Conservation (phyloP, 345 rosid species). For the Pugionium cornutum region DNA sequence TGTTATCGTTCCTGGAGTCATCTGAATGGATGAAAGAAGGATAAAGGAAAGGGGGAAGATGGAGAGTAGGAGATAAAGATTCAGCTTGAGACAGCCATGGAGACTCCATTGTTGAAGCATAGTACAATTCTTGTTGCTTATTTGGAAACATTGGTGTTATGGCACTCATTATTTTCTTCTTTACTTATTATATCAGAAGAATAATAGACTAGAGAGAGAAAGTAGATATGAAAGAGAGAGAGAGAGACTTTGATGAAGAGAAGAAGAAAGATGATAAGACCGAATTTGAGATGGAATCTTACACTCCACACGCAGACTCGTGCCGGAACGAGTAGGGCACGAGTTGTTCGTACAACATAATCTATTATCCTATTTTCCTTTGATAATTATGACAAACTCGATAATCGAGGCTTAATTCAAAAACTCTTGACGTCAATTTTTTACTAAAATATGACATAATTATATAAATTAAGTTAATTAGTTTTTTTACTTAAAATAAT, state of each 20-base stretch:
- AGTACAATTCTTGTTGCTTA: slow-evolving; percentile 32
- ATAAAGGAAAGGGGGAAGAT: slow-evolving; percentile 34
- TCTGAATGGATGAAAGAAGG: slow-evolving; percentile 18
- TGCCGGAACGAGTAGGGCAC: slow-evolving; percentile 42
- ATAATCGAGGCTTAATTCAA: not conserved
- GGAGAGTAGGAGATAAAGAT: slow-evolving; percentile 26
- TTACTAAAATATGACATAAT: not conserved
- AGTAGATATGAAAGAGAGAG: slow-evolving; percentile 6
- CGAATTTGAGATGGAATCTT: slow-evolving; percentile 32
- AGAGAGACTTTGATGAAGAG: slow-evolving; percentile 25
- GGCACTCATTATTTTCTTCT: slow-evolving; percentile 31
- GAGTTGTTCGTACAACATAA: slow-evolving; percentile 26
- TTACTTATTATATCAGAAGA: not conserved
- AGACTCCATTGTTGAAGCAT: slow-evolving; percentile 33
- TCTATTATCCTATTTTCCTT: slow-evolving; percentile 18
- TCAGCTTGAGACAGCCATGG: slow-evolving; percentile 30
- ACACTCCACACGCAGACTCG: slow-evolving; percentile 42
- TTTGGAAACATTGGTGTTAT: slow-evolving; percentile 31
- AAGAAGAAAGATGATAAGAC: slow-evolving; percentile 32
- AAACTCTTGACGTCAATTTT: not conserved
- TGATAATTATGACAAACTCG: not conserved
- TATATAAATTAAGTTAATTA: too few relatives aligned
- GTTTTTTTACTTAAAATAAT: too few relatives aligned
- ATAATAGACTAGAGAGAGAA: slow-evolving; percentile 10
- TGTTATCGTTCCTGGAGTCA: slow-evolving; percentile 15